Evolutionary conservation across 2,329 filamentous ascomycete species (phyloP).

Genomic region (Hortaea werneckii): DNA sequence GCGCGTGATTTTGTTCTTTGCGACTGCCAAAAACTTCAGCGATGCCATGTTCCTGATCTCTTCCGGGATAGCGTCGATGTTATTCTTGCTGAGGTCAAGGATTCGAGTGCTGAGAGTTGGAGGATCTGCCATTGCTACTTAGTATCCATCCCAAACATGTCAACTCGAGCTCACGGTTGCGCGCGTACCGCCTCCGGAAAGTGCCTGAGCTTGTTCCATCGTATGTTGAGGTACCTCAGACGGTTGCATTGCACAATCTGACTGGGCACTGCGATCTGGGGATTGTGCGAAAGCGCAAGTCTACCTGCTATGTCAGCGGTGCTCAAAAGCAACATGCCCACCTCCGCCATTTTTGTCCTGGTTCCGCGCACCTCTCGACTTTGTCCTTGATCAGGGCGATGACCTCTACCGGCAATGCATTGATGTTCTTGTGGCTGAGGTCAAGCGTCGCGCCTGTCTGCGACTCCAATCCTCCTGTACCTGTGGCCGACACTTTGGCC

Average conservation of each 20-base stretch:
- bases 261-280: conserved; percentile 56
- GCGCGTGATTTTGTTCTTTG: conserved; percentile 77
- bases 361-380: conserved; percentile 50
- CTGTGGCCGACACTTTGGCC: conserved; percentile 17
- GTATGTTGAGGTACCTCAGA: conserved; percentile 68
- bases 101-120: conserved; percentile 81
- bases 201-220: conserved; percentile 62
- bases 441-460: conserved; percentile 65
- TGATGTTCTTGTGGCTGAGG: conserved; percentile 64
- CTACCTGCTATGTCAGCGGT: conserved; percentile 32
- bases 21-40: conserved; percentile 78
- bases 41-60: conserved; percentile 73
- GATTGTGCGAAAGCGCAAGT: conserved; percentile 73
- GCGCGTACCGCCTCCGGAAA: conserved; percentile 53
- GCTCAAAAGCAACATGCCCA: background rate
- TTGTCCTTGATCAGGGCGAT: conserved; percentile 66
- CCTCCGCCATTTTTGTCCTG: background rate
- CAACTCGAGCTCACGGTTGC: too few relatives aligned
- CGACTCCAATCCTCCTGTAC: conserved; percentile 13
- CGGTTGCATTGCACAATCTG: conserved; percentile 68
- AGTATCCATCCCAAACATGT: conserved; percentile 7
- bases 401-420: conserved; percentile 60
- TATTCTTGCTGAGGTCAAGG: conserved; percentile 83
- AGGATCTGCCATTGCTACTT: conserved; percentile 54
- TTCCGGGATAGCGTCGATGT: conserved; percentile 64